These are phyloP conservation scores for Sesbania bispinosa DNA, from an alignment of 306 rosid genomes.

Conservation along the genomic window DNA sequence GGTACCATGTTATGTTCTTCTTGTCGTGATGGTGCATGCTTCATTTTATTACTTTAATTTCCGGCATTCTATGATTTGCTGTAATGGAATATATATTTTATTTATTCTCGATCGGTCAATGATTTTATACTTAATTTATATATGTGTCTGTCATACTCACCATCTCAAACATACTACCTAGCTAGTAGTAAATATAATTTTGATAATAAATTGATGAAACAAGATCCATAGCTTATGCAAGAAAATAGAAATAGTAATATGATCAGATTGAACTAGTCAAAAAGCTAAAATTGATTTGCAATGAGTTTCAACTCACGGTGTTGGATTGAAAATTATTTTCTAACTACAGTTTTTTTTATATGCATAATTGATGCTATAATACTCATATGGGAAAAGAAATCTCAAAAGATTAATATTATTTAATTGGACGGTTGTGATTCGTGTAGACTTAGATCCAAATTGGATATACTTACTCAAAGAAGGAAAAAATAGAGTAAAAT, in stretches of 20 bases:
- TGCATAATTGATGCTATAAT: background rate
- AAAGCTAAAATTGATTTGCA: background rate
- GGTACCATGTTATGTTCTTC: constrained; percentile 29
- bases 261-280: background rate
- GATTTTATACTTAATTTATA: constrained; percentile 23
- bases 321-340: background rate
- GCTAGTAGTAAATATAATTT: constrained; percentile 3
- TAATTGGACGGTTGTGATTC: constrained; percentile 4
- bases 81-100: background rate
- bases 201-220: background rate
- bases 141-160: background rate
- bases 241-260: background rate
- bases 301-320: background rate
- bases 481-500: too few relatives aligned
- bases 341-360: background rate
- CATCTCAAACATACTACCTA: background rate
- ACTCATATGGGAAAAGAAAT: background rate
- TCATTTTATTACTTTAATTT: constrained; percentile 5
- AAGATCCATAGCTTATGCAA: constrained; percentile 11
- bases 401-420: background rate
- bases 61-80: constrained; percentile 25
- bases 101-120: constrained; percentile 5
- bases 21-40: constrained; percentile 24
- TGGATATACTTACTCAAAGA: too few relatives aligned
- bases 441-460: too few relatives aligned